These are phyloP conservation scores for Linnemannia elongata DNA, from an alignment of 192 early-diverging fungal species.

Conservation along the genomic window DNA sequence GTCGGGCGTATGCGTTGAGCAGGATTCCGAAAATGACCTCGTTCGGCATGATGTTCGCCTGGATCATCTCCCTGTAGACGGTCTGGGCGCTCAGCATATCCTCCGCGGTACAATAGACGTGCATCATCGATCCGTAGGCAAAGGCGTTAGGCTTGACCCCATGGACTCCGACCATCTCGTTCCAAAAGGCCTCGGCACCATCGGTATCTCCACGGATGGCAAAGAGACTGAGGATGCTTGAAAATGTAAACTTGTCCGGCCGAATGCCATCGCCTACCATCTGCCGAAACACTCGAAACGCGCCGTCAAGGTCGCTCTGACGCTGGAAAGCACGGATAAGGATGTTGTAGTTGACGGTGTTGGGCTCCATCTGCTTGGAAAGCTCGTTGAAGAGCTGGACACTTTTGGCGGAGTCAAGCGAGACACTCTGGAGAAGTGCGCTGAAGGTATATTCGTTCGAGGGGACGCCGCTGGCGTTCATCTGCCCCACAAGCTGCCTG, in stretches of 20 bases:
- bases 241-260: slow-evolving; percentile 63
- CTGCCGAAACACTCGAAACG: slow-evolving; percentile 51
- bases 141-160: slow-evolving; percentile 50
- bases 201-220: slow-evolving; percentile 56
- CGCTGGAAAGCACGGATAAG: slow-evolving; percentile 62
- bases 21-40: slow-evolving; percentile 87
- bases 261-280: slow-evolving; percentile 48
- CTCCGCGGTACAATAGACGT: slow-evolving; percentile 78
- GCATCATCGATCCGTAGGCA: slow-evolving; percentile 81
- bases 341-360: slow-evolving; percentile 59
- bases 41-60: slow-evolving; percentile 71
- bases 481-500: slow-evolving; percentile 43
- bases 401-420: slow-evolving; percentile 19
- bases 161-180: slow-evolving; percentile 59
- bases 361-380: slow-evolving; percentile 51
- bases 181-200: slow-evolving; percentile 53
- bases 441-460: slow-evolving; percentile 50
- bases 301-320: slow-evolving; percentile 58
- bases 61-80: slow-evolving; percentile 87
- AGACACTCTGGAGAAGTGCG: slow-evolving; percentile 40
- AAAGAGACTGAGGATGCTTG: slow-evolving; percentile 65
- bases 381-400: slow-evolving; percentile 33
- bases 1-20: slow-evolving; percentile 78
- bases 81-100: slow-evolving; percentile 83
- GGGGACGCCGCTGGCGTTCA: slow-evolving; percentile 40